Conservation (phyloP, 352 stramenopile species). For the Phytophthora pini region DNA sequence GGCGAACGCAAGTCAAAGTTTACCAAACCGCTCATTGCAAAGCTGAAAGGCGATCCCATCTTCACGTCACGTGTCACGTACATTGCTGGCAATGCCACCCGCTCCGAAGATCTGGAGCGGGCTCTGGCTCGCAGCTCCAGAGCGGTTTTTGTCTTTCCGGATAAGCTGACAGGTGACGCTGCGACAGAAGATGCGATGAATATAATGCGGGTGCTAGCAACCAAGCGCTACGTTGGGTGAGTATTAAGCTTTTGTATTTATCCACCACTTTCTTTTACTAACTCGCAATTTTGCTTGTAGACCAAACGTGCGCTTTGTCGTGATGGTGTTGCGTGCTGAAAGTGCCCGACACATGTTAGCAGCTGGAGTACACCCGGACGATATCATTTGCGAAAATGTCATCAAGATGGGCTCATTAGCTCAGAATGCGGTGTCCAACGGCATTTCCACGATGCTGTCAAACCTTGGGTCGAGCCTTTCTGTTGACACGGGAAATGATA, state of each 20-base stretch:
- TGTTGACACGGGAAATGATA: constrained; percentile 44
- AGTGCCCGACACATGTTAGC: constrained; percentile 83
- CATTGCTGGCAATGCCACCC: constrained; percentile 76
- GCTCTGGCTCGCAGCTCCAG: constrained; percentile 59
- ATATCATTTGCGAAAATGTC: constrained; percentile 89
- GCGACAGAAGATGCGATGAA: constrained; percentile 83
- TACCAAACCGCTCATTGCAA: constrained; percentile 69
- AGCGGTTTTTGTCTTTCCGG: constrained; percentile 85
- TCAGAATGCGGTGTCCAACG: constrained; percentile 75
- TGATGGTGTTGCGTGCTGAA: constrained; percentile 81
- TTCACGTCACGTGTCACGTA: constrained; percentile 86
- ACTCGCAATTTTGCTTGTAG: constrained; percentile 38
- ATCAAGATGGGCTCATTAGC: constrained; percentile 91
- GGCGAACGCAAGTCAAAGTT: constrained; percentile 77
- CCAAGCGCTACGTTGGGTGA: constrained; percentile 77
- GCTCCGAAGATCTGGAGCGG: constrained; percentile 76
- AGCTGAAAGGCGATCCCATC: constrained; percentile 79
- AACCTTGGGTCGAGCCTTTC: constrained; percentile 86
- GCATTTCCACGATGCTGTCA: constrained; percentile 84
- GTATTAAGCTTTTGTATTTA: constrained; percentile 5
- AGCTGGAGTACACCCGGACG: constrained; percentile 73
- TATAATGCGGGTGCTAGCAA: constrained; percentile 83
- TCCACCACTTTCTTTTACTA: neutral
- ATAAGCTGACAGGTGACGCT: constrained; percentile 79
- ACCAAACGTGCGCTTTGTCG: constrained; percentile 65